Conservation (phyloP, 2,329 filamentous ascomycete species). For the Graphiopsis chlorocephala region DNA sequence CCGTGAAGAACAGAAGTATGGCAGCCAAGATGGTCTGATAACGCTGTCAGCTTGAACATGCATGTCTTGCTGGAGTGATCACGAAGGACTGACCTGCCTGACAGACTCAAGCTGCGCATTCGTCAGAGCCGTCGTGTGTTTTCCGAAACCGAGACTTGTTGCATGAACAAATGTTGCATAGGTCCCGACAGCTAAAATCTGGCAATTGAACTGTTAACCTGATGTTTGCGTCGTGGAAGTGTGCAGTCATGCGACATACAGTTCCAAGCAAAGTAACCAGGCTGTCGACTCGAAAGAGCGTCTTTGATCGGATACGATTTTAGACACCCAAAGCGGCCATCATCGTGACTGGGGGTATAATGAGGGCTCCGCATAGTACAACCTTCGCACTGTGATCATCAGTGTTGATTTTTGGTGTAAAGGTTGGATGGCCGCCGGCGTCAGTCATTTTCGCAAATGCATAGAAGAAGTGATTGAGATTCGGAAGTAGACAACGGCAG, state of each 20-base stretch:
- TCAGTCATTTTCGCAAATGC: background rate
- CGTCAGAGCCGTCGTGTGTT: background rate
- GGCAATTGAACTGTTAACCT: background rate
- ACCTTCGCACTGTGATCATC: conserved; percentile 17
- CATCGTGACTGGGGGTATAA: conserved; percentile 15
- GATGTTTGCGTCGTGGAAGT: background rate
- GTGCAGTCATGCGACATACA: background rate
- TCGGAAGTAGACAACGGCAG: background rate
- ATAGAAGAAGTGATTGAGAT: background rate
- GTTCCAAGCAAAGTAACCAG: conserved; percentile 1
- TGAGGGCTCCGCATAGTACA: conserved; percentile 14
- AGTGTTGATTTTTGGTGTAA: conserved; percentile 8
- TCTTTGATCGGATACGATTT: conserved; percentile 14
- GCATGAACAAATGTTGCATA: conserved; percentile 11
- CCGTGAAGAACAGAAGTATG: background rate
- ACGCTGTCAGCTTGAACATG: background rate
- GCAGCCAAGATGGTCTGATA: background rate
- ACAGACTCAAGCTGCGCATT: background rate
- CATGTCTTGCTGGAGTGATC: background rate
- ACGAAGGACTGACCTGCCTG: background rate
- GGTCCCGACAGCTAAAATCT: background rate
- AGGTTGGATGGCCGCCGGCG: background rate
- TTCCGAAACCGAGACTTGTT: conserved; percentile 1
- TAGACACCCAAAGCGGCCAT: conserved; percentile 10
- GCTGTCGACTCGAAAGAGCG: conserved; percentile 6